Evolutionary conservation across 2,329 filamentous ascomycete genomes (phyloP).

Genomic region (Tolypocladium guangdongense): DNA sequence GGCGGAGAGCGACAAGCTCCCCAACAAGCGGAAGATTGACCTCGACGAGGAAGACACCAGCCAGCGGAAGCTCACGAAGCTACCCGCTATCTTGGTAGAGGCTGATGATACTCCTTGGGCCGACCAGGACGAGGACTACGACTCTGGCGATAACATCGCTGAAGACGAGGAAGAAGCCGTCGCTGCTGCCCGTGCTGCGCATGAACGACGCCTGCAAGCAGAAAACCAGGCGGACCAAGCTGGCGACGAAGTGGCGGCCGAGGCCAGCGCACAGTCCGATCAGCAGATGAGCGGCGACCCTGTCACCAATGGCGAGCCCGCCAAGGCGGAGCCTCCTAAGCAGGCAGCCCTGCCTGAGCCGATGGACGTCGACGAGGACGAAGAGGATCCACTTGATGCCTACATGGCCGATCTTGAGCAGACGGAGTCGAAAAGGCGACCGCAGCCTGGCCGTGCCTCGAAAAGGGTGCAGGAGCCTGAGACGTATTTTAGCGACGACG

Average conservation of each 20-base stretch:
- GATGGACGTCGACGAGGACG: constrained; percentile 51
- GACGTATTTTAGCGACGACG: constrained; percentile 82
- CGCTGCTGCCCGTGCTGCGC: constrained; percentile 73
- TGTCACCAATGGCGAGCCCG: constrained; percentile 6
- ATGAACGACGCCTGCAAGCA: constrained; percentile 60
- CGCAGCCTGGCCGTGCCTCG: constrained; percentile 21
- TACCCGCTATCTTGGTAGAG: constrained; percentile 65
- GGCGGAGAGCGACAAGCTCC: constrained; percentile 53
- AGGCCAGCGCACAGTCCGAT: constrained; percentile 14
- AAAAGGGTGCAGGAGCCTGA: constrained; percentile 59
- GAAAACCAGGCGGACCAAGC: constrained; percentile 38
- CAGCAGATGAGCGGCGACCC: constrained; percentile 11
- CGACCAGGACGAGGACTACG: constrained; percentile 56
- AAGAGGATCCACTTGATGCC: constrained; percentile 88
- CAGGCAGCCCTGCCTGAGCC: constrained; percentile 21
- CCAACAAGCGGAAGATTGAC: constrained; percentile 64
- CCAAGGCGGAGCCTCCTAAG: not conserved
- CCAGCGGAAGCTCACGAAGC: constrained; percentile 80
- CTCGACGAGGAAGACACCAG: constrained; percentile 83
- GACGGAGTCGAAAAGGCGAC: constrained; percentile 36
- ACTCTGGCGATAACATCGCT: constrained; percentile 64
- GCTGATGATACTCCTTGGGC: constrained; percentile 49
- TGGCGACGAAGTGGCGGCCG: constrained; percentile 17
- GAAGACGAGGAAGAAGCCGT: constrained; percentile 81
- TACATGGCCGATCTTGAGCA: constrained; percentile 71